Evolutionary conservation across 2,329 filamentous ascomycete genomes (phyloP), one percentile per base, ranked within the genome.

Genomic region (Plectosphaerella sp.): DNA sequence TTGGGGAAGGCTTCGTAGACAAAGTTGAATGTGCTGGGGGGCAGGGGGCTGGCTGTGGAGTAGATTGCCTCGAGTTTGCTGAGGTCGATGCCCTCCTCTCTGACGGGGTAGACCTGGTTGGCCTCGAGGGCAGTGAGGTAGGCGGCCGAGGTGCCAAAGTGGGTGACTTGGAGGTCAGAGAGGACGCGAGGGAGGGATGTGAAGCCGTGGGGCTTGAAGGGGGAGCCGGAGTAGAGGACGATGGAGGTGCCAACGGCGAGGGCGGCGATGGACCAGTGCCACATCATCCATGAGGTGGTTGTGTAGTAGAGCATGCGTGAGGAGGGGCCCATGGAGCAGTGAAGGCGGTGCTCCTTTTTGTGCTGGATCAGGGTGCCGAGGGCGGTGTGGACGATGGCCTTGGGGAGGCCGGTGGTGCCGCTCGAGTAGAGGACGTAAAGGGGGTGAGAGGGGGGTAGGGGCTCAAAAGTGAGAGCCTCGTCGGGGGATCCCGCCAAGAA

Each of bases 251-350:
- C 93, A 28, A 84, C 86, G 10, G 92, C 89, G 4, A 97, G 83
- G 6, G 87, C 90, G 1, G 90, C 93, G 18, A 97, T 82, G 41
- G 92, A 86, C 92, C 93, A 97, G 67, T 97, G 93, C 91, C 92
- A 97, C 93, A 97, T 97, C 92, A 99, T 97, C 94, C 92, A 97
- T 0, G 91, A 95, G 11, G 88, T 91, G 4, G 92, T 97, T 1
- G 91, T 96, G 72, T 92, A 97, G 73, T 97, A 97, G 68, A 97
- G 89, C 64, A 97, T 78, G 18, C 87, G 81, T 42, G 91, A 89
- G 2, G 77, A 74, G 0, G 86, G 79, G 9, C 79, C 77, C 57
- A 99, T 84, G 20, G 91, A 91, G 66, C 88, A 89, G 66, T 97
- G 93, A 3, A 97, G 77, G 46, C 87, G 80, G 65, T 96, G 92